phyloP scores from a whole-genome alignment of 371 early-diverging fungal species.

The Circinella umbellata region DNA sequence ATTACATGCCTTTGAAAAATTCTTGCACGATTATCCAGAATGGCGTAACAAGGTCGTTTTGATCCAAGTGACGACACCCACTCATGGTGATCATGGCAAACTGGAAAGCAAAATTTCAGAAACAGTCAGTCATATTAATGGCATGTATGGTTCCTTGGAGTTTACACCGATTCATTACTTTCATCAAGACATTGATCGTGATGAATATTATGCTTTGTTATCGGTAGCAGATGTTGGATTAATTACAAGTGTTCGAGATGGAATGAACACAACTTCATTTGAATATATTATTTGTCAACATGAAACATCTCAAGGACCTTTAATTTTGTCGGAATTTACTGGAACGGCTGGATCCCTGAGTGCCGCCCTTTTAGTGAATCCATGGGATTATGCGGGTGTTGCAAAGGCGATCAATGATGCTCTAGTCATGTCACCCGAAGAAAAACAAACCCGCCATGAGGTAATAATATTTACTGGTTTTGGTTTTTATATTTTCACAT shows the following conservation, averaged over 20 bases:
- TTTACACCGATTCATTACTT: constrained; percentile 95
- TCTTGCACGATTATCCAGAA: constrained; percentile 89
- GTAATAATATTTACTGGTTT: background rate
- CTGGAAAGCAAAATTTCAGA: constrained; percentile 90
- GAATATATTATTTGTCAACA: constrained; percentile 98
- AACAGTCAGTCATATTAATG: constrained; percentile 92
- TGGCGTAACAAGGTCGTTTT: constrained; percentile 90
- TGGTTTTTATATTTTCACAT: background rate
- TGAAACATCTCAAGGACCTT: constrained; percentile 83
- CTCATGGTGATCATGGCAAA: constrained; percentile 59
- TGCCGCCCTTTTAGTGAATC: constrained; percentile 90
- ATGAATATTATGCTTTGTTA: constrained; percentile 96
- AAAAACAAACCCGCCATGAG: constrained; percentile 60
- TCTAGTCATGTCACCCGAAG: constrained; percentile 75
- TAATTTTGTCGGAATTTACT: constrained; percentile 97
- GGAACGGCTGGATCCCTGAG: constrained; percentile 92
- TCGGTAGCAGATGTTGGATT: constrained; percentile 95
- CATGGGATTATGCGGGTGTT: constrained; percentile 92
- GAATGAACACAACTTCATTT: constrained; percentile 99
- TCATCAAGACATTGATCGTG: constrained; percentile 93
- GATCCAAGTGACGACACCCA: constrained; percentile 68
- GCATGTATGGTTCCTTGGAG: constrained; percentile 92
- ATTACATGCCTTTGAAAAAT: constrained; percentile 92
- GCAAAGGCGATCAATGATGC: constrained; percentile 87
- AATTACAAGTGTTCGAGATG: constrained; percentile 98